phyloP scores from a whole-genome alignment of 1,139 yeast species.

The Entelexis paramagnoliae region DNA sequence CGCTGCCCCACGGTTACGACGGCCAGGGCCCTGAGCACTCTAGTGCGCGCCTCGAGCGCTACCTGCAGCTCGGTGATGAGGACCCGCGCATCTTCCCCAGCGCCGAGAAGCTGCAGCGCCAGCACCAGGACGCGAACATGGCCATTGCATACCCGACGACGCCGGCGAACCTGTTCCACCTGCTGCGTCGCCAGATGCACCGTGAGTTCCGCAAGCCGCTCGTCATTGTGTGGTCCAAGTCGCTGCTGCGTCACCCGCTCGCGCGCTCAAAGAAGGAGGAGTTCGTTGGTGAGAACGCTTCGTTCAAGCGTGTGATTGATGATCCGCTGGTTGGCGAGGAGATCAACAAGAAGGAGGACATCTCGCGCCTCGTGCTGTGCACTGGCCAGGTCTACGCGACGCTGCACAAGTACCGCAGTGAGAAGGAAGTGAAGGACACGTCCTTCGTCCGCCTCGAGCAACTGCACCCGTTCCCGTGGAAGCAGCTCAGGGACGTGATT shows the following conservation, averaged over 20 bases:
- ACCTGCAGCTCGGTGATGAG: conserved; percentile 90
- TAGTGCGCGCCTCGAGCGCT: conserved; percentile 94
- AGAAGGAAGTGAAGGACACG: conserved; percentile 64
- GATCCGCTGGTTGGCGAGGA: conserved; percentile 73
- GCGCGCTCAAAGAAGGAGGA: conserved; percentile 79
- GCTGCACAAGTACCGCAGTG: conserved; percentile 75
- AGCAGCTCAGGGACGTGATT: conserved; percentile 78
- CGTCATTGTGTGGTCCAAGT: conserved; percentile 80
- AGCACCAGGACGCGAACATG: conserved; percentile 97
- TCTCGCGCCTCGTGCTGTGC: conserved; percentile 75
- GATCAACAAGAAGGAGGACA: conserved; percentile 69
- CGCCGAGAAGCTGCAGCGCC: conserved; percentile 80
- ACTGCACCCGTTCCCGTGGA: conserved; percentile 97
- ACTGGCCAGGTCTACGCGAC: conserved; percentile 94
- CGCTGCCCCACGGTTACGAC: conserved; percentile 98
- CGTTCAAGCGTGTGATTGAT: conserved; percentile 92
- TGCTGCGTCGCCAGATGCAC: conserved; percentile 97
- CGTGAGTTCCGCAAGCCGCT: conserved; percentile 98
- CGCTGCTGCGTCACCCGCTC: conserved; percentile 92
- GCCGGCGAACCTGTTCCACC: conserved; percentile 93
- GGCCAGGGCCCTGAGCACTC: conserved; percentile 99
- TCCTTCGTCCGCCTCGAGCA: conserved; percentile 89
- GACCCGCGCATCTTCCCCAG: conserved; percentile 92
- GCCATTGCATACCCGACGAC: conserved; percentile 98
- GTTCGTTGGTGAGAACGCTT: conserved; percentile 73